A percentile compares a stretch with the other conserved stretches of the same genome.
Evolutionary conservation across 352 stramenopile species (phyloP).

Genomic region (Globisporangium yorkense): DNA sequence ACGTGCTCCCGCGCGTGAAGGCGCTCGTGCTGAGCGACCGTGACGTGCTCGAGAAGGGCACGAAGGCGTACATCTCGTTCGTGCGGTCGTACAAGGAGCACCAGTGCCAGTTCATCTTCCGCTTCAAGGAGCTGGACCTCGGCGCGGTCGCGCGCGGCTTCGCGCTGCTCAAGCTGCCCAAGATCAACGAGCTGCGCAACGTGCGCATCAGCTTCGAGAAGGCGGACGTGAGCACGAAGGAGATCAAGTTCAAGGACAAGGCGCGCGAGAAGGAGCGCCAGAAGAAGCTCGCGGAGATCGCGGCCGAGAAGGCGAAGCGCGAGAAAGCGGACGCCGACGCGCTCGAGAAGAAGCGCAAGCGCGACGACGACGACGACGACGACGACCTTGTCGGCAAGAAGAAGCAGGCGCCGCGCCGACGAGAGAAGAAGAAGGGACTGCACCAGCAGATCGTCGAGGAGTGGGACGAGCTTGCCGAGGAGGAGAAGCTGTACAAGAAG

Average conservation of each 20-base stretch:
- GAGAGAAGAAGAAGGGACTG: slow-evolving; percentile 94
- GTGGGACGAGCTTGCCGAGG: slow-evolving; percentile 98
- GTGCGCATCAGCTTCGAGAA: slow-evolving; percentile 83
- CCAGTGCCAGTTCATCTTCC: slow-evolving; percentile 98
- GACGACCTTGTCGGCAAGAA: slow-evolving; percentile 39
- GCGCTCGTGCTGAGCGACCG: slow-evolving; percentile 89
- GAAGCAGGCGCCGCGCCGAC: slow-evolving; percentile 65
- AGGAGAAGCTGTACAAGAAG: slow-evolving; percentile 96
- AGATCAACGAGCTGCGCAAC: slow-evolving; percentile 84
- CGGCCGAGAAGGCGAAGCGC: slow-evolving; percentile 62
- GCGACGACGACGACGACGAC: slow-evolving; percentile 39
- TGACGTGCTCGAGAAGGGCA: slow-evolving; percentile 98
- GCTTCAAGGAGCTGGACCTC: slow-evolving; percentile 97
- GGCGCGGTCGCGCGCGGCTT: slow-evolving; percentile 87
- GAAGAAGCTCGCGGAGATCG: slow-evolving; percentile 88
- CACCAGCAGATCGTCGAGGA: slow-evolving; percentile 98
- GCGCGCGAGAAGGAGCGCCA: slow-evolving; percentile 94
- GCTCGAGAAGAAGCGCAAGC: slow-evolving; percentile 54
- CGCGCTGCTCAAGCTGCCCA: slow-evolving; percentile 73
- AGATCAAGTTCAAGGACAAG: slow-evolving; percentile 96
- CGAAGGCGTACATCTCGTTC: slow-evolving; percentile 98
- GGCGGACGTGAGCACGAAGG: slow-evolving; percentile 84
- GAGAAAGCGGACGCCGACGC: slow-evolving; percentile 45
- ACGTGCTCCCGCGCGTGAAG: slow-evolving; percentile 89
- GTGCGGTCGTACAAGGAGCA: slow-evolving; percentile 99